Evolutionary conservation across 768 basidiomycete species (phyloP), one percentile per base, ranked within the genome.

Genomic region (Naganishia antarctica): DNA sequence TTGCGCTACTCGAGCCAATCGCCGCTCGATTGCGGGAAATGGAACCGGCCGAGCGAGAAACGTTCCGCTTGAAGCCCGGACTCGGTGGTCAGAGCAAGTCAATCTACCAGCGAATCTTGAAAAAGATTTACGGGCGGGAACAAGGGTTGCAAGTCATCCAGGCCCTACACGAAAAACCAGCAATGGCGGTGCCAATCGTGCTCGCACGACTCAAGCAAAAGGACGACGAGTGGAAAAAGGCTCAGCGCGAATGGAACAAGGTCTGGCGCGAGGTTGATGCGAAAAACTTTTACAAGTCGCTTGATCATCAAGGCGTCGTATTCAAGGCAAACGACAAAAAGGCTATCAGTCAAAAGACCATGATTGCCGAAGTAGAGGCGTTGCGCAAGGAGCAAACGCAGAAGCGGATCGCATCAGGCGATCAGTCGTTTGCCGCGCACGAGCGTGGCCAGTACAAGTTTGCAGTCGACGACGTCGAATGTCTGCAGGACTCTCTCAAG

Each of bases 221-320:
- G 77, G 90, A 97, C 76, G 93, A 96, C 66, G 96, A 99, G 74
- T 99, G 96, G 96, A 86, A 90, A 72, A 83, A 90, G 32, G 86
- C 88, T 29, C 90, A 92, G 76, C 83, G 94, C 29, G 93, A 97
- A 77, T 98, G 91, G 91, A 90, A 88, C 79, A 84, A 88, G 66
- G 93, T 91, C 16, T 98, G 96, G 96, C 83, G 91, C 57, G 94
- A 97, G 76, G 88, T 93, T 51, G 78, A 99, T 71, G 87, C 87
- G 62, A 92, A 91, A 80, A 98, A 98, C 80, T 98, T 93, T 75
- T 94, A 96, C 85, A 97, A 94, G 79, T 87, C 88, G 31, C 85
- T 98, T 53, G 96, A 99, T 75, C 91, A 96, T 73, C 93, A 96
- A 76, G 93, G 91, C 18, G 89, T 90, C 76, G 85, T 83, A 65